Percentiles rank a stretch among this genome's conserved stretches.
phyloP scores from a whole-genome alignment of 148 eudicot species.

The Euryodendron excelsum region DNA sequence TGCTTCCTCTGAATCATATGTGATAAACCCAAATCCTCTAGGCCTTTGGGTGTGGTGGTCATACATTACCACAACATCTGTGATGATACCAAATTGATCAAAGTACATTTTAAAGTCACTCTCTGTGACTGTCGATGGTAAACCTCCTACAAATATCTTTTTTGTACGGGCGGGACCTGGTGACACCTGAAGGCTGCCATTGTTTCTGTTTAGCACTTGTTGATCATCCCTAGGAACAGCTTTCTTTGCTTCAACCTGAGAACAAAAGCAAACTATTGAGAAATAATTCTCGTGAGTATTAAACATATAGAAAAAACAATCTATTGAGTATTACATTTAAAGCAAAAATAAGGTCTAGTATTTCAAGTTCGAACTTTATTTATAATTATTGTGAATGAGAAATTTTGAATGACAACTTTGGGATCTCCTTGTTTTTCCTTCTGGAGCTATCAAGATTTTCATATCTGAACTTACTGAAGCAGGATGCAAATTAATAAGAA shows the following conservation, averaged over 20 bases:
- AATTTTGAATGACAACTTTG: neutral
- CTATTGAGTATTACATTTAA: neutral
- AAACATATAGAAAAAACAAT: neutral
- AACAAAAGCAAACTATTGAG: neutral
- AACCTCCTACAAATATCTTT: conserved; percentile 95
- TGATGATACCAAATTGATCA: conserved; percentile 83
- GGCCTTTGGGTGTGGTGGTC: conserved; percentile 99
- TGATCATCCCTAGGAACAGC: conserved; percentile 98
- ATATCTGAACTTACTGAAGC: neutral
- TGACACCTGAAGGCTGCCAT: conserved; percentile 61
- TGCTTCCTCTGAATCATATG: conserved; percentile 90
- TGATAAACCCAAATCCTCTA: conserved; percentile 96
- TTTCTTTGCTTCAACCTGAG: conserved; percentile 96
- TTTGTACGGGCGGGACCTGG: conserved; percentile 78
- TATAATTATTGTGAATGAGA: neutral
- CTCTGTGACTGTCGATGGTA: conserved; percentile 89
- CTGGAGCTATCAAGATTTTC: conserved; percentile 1
- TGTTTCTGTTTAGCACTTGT: conserved; percentile 51
- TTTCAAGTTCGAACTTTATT: too few relatives aligned
- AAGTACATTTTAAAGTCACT: conserved; percentile 85
- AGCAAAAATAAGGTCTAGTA: neutral
- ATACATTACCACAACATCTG: conserved; percentile 98
- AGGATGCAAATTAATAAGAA: neutral
- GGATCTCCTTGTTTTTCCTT: neutral
- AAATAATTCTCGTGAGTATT: neutral